phyloP scores from a whole-genome alignment of 306 rosid genomes.

The Vigna unguiculata region DNA sequence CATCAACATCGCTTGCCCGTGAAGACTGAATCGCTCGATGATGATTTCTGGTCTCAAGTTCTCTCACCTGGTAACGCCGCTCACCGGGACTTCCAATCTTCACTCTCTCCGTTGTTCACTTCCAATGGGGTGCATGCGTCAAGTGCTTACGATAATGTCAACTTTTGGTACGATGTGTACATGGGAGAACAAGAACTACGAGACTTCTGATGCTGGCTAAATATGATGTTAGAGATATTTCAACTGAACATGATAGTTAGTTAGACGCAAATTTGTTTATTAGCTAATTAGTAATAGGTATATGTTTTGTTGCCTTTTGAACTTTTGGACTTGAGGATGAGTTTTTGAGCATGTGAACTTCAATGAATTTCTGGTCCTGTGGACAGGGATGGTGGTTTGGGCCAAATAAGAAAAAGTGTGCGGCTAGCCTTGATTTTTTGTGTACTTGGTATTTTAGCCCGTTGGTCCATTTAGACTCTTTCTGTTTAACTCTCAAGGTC shows the following conservation, averaged over 20 bases:
- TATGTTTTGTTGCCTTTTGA: no score
- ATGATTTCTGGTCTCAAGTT: constrained; percentile 70
- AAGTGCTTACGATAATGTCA: constrained; percentile 35
- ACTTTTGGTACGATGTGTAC: constrained; percentile 64
- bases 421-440: no score
- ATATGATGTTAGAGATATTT: not conserved
- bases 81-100: not conserved
- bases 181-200: constrained; percentile 48
- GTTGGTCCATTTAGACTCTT: no score
- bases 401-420: no score
- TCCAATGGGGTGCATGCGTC: not conserved
- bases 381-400: no score
- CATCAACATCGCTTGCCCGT: not conserved
- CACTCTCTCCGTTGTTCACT: not conserved
- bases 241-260: not conserved
- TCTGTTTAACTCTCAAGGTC: no score
- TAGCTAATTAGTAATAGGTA: no score
- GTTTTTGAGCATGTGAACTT: no score
- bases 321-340: no score
- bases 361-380: no score
- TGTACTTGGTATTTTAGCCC: no score
- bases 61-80: constrained; percentile 44
- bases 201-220: not conserved
- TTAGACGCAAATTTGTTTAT: not conserved
- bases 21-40: constrained; percentile 45